Evolutionary conservation across 2,329 filamentous ascomycete species (phyloP).

Genomic region (Colletotrichum salicis): DNA sequence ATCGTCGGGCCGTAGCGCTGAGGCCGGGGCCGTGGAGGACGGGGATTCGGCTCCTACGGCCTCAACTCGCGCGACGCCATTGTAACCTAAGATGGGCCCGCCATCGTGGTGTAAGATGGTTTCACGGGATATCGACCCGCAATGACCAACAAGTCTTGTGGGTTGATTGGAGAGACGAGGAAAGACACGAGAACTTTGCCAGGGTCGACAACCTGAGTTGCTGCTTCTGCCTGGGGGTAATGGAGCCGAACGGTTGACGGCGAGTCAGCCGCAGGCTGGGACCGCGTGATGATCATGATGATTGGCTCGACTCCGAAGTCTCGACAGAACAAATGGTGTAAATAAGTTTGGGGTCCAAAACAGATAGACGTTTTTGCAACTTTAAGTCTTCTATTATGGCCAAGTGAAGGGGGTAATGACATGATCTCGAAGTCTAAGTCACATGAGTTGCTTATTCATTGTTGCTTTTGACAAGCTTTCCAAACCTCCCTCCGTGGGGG

Average conservation of each 20-base stretch:
- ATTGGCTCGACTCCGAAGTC: not conserved
- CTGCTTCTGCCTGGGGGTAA: not conserved
- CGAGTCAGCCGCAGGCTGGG: not conserved
- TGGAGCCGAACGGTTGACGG: not conserved
- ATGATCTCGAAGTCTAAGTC: not conserved
- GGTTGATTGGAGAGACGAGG: slow-evolving; percentile 40
- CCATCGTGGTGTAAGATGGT: slow-evolving; percentile 31
- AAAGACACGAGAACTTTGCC: slow-evolving; percentile 34
- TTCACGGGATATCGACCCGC: slow-evolving; percentile 39
- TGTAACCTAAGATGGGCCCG: slow-evolving; percentile 37
- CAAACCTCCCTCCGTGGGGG: not conserved
- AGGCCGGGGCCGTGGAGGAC: not conserved
- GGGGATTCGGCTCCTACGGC: slow-evolving; percentile 2
- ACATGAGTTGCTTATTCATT: not conserved
- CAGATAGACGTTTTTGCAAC: not conserved
- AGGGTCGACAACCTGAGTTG: not conserved
- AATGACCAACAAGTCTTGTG: slow-evolving; percentile 39
- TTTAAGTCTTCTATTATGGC: not conserved
- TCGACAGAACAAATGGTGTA: not conserved
- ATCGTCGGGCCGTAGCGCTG: slow-evolving; percentile 25
- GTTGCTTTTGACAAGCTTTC: not conserved
- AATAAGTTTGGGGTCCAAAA: not conserved
- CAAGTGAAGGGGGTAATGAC: not conserved
- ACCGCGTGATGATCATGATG: slow-evolving; percentile 7
- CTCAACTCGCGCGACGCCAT: slow-evolving; percentile 36